These are phyloP conservation scores for Euclidium syriacum DNA, from an alignment of 345 rosid genomes.

Conservation along the genomic window DNA sequence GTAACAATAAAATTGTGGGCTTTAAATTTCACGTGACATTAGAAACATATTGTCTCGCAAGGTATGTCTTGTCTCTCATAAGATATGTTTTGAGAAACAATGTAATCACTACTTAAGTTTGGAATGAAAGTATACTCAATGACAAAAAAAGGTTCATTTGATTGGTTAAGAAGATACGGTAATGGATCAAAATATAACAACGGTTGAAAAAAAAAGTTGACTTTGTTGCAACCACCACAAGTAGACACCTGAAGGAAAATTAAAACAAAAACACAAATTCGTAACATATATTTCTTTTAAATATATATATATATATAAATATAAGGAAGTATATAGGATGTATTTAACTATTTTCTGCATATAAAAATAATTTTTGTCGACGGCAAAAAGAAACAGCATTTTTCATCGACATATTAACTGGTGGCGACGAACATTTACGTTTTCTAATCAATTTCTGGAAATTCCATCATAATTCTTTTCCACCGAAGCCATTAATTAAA, in stretches of 20 bases:
- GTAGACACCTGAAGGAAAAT: slow-evolving; percentile 11
- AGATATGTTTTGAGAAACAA: too few species aligned
- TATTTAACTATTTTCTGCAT: slow-evolving; percentile 11
- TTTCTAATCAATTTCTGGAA: slow-evolving; percentile 21
- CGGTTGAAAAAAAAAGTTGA: not conserved
- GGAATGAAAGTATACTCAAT: too few species aligned
- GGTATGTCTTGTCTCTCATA: too few species aligned
- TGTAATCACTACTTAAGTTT: too few species aligned
- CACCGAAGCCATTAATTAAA: not conserved
- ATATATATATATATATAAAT: not conserved
- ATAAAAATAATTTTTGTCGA: not conserved
- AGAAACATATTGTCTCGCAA: too few species aligned
- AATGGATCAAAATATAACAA: not conserved
- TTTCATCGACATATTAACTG: slow-evolving; percentile 10
- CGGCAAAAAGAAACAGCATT: not conserved
- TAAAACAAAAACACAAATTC: not conserved
- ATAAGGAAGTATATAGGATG: not conserved
- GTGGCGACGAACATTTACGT: slow-evolving; percentile 21
- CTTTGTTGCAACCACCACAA: slow-evolving; percentile 15
- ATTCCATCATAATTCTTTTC: slow-evolving; percentile 16
- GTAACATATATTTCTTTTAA: not conserved
- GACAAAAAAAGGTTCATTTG: too few species aligned
- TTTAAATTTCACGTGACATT: too few species aligned
- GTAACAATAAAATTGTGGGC: too few species aligned
- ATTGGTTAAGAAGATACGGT: too few species aligned